These are phyloP conservation scores for Penicillium sp. DNA, from an alignment of 2,329 filamentous ascomycete genomes.

Conservation along the genomic window DNA sequence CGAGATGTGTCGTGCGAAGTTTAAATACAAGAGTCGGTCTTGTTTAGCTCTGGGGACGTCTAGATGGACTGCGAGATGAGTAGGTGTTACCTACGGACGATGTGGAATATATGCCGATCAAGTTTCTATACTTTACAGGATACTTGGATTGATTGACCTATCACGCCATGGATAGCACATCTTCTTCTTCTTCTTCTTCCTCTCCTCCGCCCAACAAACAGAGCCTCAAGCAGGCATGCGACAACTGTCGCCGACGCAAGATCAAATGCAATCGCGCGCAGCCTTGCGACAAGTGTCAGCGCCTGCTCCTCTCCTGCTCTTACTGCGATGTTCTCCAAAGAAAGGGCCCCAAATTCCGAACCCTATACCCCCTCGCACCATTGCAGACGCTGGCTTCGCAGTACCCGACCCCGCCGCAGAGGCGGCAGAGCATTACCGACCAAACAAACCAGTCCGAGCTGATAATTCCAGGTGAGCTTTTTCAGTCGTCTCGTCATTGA, in stretches of 20 bases:
- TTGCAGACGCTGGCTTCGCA: slow-evolving; percentile 27
- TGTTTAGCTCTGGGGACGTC: neutral
- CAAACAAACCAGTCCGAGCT: slow-evolving; percentile 3
- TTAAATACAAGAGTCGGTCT: neutral
- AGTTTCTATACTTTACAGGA: neutral
- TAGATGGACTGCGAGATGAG: neutral
- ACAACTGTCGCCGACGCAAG: slow-evolving; percentile 41
- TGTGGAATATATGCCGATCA: neutral
- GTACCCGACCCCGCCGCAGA: slow-evolving; percentile 9
- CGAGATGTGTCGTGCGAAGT: neutral
- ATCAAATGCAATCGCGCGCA: slow-evolving; percentile 39
- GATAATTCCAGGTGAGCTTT: slow-evolving; percentile 8
- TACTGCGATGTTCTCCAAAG: slow-evolving; percentile 37
- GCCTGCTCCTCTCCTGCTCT: slow-evolving; percentile 35
- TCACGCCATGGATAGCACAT: neutral
- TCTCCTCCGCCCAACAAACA: slow-evolving; percentile 19
- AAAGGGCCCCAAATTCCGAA: slow-evolving; percentile 38
- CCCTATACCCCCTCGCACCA: slow-evolving; percentile 34
- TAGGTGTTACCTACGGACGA: neutral
- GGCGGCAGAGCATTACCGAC: slow-evolving; percentile 4
- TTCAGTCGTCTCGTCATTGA: neutral
- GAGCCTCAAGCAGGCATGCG: slow-evolving; percentile 34
- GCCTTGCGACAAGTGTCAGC: slow-evolving; percentile 40
- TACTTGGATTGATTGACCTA: neutral
- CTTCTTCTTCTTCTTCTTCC: neutral